These are phyloP conservation scores for Malus orientalis DNA, from an alignment of 306 rosid species.

Conservation along the genomic window DNA sequence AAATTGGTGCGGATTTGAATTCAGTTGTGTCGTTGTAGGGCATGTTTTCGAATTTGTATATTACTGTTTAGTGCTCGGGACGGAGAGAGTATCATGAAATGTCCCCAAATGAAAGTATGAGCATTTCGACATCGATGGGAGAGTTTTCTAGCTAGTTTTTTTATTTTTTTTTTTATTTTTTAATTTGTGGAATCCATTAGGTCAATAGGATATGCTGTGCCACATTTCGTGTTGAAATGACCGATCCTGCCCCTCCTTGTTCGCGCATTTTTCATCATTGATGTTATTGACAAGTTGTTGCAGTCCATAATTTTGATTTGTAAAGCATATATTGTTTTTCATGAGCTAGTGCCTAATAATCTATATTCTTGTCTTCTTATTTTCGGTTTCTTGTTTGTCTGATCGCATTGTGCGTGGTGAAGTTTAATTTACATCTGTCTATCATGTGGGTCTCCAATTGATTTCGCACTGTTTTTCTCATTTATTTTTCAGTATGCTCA, in stretches of 20 bases:
- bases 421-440: not conserved
- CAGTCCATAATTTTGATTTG: not conserved
- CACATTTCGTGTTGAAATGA: not conserved
- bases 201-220: not conserved
- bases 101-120: not conserved
- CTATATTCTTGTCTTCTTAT: not conserved
- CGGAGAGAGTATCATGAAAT: not conserved
- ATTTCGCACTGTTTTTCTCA: conserved; percentile 3
- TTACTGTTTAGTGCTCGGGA: not conserved
- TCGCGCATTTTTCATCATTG: not conserved
- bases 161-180: not conserved
- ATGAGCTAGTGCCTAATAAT: not conserved
- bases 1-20: not conserved
- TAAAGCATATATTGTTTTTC: not conserved
- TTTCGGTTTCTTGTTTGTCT: not conserved
- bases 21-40: not conserved
- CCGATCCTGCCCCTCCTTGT: not conserved
- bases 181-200: not conserved
- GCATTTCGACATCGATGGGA: not conserved
- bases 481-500: conserved; percentile 70
- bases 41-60: not conserved
- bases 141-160: not conserved
- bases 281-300: not conserved
- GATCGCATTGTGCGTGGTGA: not conserved
- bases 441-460: conserved; percentile 1